Evolutionary conservation across 2,329 filamentous ascomycete species (phyloP), one percentile per base, ranked within the genome.

Genomic region (Colletotrichum australisinense): DNA sequence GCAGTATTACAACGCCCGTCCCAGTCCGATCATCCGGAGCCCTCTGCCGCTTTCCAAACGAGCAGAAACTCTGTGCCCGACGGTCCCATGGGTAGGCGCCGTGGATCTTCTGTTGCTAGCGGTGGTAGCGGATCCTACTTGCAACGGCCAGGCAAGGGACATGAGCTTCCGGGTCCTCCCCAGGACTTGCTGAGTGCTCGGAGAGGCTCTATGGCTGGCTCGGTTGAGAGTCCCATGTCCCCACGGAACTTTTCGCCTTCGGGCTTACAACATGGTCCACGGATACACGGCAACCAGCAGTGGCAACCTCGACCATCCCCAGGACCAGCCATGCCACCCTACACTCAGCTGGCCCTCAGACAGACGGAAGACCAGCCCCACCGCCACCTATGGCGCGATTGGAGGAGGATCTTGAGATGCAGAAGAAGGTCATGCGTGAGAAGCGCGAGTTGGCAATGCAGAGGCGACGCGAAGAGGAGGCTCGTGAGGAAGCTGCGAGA

Each of bases 71-170:
- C 89, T 76, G 87, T 84, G 19, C 92, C 93, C 74, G 91, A 93
- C 76, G 91, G 86, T 14, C 87, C 90, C 3, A 95, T 94, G 86
- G 89, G 88, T 49, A 91, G 95, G 76, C 91, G 95, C 74, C 92
- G 96, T 75, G 93, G 93, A 71, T 98, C 96, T 19, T 98, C 96
- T 2, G 97, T 95, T 79, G 93, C 97, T 53, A 98, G 95, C 81
- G 95, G 94, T 68, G 94, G 93, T 72, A 97, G 95, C 81, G 93
- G 93, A 73, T 88, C 90, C 49, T 90, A 92, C 75, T 88, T 88
- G 77, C 89, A 93, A 76, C 90, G 93, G 46, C 76, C 85, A 46
- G 81, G 81, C 49, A 88, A 86, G 75, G 81, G 81, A 7, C 81
- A 80, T 28, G 87, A 89, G 53, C 80, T 82, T 55, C 75, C 81